Conservation (phyloP, 106 monocot species). For the Apostasia shenzhenica region DNA sequence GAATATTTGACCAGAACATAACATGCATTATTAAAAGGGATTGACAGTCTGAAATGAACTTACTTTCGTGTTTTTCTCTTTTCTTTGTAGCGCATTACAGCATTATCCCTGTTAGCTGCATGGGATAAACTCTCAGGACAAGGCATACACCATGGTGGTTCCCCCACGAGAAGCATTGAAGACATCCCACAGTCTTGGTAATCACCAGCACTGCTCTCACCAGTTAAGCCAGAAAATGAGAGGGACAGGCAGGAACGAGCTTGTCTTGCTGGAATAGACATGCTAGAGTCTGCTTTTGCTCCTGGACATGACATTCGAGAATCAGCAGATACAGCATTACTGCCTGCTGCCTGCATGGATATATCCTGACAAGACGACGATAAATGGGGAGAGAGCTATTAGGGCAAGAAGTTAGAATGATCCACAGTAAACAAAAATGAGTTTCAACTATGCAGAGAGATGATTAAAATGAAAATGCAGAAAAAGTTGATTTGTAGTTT, state of each 20-base stretch:
- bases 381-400: background rate
- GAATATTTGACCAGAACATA: background rate
- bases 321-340: slow-evolving; percentile 41
- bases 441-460: no score
- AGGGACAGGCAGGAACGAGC: slow-evolving; percentile 41
- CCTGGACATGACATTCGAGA: slow-evolving; percentile 35
- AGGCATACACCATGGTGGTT: slow-evolving; percentile 45
- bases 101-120: slow-evolving; percentile 47
- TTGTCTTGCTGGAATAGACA: slow-evolving; percentile 31
- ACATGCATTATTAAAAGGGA: background rate
- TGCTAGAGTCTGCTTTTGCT: slow-evolving; percentile 19
- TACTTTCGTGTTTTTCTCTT: slow-evolving; percentile 77
- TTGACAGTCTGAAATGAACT: background rate
- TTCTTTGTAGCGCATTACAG: slow-evolving; percentile 76
- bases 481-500: no score
- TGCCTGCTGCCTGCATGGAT: slow-evolving; percentile 25
- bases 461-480: no score
- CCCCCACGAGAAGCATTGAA: slow-evolving; percentile 34
- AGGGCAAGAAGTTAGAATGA: no score
- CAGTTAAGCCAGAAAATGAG: slow-evolving; percentile 51
- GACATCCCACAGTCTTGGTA: slow-evolving; percentile 52
- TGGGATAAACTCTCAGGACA: slow-evolving; percentile 32
- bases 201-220: slow-evolving; percentile 38
- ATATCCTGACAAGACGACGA: slow-evolving; percentile 32
- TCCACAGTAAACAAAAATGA: no score